Evolutionary conservation across 257 asterid species (phyloP), one percentile per base, ranked within the genome.

Genomic region (Linderniella brevidens): DNA sequence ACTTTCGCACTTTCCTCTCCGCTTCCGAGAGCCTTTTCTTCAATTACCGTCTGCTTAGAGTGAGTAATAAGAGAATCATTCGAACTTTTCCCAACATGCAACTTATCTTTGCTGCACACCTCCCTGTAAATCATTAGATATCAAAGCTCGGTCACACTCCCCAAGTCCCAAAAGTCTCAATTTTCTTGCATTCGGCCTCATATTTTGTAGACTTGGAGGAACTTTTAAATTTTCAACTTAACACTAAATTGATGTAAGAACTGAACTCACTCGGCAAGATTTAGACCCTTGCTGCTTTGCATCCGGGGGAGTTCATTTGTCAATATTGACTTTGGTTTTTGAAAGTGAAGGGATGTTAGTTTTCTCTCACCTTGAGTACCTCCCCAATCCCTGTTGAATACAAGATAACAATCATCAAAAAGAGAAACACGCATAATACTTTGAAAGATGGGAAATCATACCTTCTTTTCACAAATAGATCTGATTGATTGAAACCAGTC

Each of bases 391-490:
- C 76, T 58, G 70, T 61, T 62, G 56, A 44, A 67, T 37, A 46
- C 42, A 51, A 54, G 55, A 15, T 45, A 51, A 41, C 41, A 5
- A 37, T 36, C 40, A 63, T 51, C 19, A 29, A 46, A 46, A 52
- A 29, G 39, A 18, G 43, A n/a, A n/a, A 62, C 56, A 53, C 47
- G 20, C 49, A 48, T 55, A 17, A 43, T 14, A 38, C 50, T 54
- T 37, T 48, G 18, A 35, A 41, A 57, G 47, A 25, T 49, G 49
- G n/a, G 35, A 56, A 10, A 49, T 36, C 70, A 50, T 50, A 79
- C 82, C 67, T 70, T 61, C 67, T 60, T 60, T 66, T 71, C 62
- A 55, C 66, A 49, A 49, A 49, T 53, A 46, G 62, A 62, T 52
- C 54, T 47, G 62, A 65, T 58, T 66, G 68, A 60, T 54, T 49